A percentile compares a stretch with the other conserved stretches of the same genome.
Conservation (phyloP, 805 yeast genomes). For the Wickerhamomyces chaumierensis region DNA sequence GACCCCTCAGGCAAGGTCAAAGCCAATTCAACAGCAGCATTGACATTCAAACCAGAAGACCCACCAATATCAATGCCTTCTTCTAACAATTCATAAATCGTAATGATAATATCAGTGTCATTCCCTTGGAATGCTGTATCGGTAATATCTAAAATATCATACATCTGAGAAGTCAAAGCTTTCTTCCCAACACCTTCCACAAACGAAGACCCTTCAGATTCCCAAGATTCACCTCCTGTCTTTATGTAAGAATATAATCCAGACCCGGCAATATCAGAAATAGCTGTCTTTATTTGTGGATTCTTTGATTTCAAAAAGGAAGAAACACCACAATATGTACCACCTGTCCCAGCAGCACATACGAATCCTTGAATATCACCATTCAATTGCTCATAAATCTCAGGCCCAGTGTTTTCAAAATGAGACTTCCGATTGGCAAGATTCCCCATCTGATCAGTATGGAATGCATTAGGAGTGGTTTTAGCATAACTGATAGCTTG, state of each 20-base stretch:
- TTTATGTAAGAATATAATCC: constrained; percentile 34
- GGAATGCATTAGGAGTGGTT: constrained; percentile 39
- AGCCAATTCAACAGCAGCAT: constrained; percentile 14
- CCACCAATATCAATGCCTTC: constrained; percentile 15
- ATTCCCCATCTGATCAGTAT: constrained; percentile 77
- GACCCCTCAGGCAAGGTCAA: constrained; percentile 16
- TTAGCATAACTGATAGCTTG: constrained; percentile 20
- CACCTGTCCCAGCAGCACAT: constrained; percentile 77
- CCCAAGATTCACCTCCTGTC: constrained; percentile 12
- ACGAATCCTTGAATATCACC: constrained; percentile 50
- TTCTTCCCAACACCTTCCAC: constrained; percentile 18
- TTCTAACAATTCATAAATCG: constrained; percentile 10
- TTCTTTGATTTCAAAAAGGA: constrained; percentile 41
- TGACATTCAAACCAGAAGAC: constrained; percentile 14
- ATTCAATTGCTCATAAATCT: constrained; percentile 50
- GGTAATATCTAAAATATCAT: constrained; percentile 8
- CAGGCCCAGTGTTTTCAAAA: constrained; percentile 66
- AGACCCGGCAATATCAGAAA: constrained; percentile 79
- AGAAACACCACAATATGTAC: constrained; percentile 70
- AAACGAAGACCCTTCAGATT: constrained; percentile 15
- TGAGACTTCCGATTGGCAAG: constrained; percentile 65
- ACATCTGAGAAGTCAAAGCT: constrained; percentile 13
- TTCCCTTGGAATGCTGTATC: constrained; percentile 10
- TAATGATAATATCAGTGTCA: constrained; percentile 10
- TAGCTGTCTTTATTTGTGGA: constrained; percentile 30